A percentile compares a stretch with the other conserved stretches of the same genome.
Evolutionary conservation across 2,329 filamentous ascomycete genomes (phyloP).

Genomic region (Diaporthe citrichinensis): DNA sequence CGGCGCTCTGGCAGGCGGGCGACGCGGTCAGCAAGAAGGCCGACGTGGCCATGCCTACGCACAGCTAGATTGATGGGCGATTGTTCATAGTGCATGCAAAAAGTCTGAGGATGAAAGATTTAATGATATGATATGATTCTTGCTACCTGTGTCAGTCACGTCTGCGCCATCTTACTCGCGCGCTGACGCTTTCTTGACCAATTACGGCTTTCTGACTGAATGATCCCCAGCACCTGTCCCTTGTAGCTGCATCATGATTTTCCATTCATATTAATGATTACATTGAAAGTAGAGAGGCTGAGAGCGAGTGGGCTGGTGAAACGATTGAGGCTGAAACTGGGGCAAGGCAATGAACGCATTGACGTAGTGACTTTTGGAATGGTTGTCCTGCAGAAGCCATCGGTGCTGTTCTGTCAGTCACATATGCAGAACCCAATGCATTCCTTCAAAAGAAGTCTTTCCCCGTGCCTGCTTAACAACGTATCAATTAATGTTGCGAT

Average conservation of each 20-base stretch:
- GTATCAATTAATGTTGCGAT: not conserved
- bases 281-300: not conserved
- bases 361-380: not conserved
- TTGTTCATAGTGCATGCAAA: slow-evolving; percentile 21
- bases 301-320: not conserved
- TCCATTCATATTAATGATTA: not conserved
- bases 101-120: not conserved
- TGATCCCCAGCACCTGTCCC: not conserved
- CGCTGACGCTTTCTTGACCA: not conserved
- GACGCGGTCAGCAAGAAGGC: slow-evolving; percentile 81
- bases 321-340: not conserved
- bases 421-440: not conserved
- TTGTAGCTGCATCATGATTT: not conserved
- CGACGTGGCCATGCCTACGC: slow-evolving; percentile 77
- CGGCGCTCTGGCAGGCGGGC: slow-evolving; percentile 85
- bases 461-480: not conserved
- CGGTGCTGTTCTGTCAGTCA: not conserved
- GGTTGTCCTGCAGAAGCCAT: not conserved
- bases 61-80: slow-evolving; percentile 59
- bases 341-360: not conserved
- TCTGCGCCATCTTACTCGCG: too few relatives aligned
- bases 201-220: not conserved
- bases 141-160: not conserved
- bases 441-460: not conserved
- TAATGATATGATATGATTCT: not conserved